Base-by-base conservation (phyloP, 805 yeast species). In the Pichia nanzhaoensis region DNA sequence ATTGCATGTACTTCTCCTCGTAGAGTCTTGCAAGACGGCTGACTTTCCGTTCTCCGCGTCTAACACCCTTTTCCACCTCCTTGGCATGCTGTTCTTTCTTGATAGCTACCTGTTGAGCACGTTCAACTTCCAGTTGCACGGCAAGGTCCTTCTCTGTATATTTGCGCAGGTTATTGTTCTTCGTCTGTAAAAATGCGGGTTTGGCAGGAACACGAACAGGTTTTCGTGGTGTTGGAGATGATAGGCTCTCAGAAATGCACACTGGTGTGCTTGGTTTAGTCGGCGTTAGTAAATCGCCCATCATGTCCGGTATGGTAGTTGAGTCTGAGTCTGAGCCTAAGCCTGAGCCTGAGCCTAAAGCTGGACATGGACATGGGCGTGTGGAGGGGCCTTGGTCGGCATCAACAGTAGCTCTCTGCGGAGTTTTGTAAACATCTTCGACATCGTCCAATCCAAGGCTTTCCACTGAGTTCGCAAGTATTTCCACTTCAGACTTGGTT, bases 11-110 rank as follows among this genome's bases (percentile, higher is more conserved):
- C 45, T 76, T 62, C 49, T 74, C 77, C 54, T 77, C 82, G 49
- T 70, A 77, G 47, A 75, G 58, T 51, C 57, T 60, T 5, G 80
- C 73, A 44, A 77, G 59, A 51, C 74, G 69, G 16, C 79, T 70
- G 9, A 77, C 81, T 52, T 74, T 76, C 22, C 78, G 58, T 32
- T 50, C 53, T 0, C 81, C 81, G 10, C 50, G 41, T 17, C 47
- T 34, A 19, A 39, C 51, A 35, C 51, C 47, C n/a, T 30, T 34
- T 75, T 60, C 16, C 72, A 50, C 45, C 33, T 48, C 50, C 64
- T 31, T 70, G 68, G 17, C 55, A 7, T 46, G 41, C 7, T 45
- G 45, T 9, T 35, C 46, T 20, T 36, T 40, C 13, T 30, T 42
- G 8, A 37, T 37, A 9, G 39, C 42, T 9, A 47, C 41, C 21